Conservation (phyloP, 352 stramenopile species). For the Phytophthora sp. region DNA sequence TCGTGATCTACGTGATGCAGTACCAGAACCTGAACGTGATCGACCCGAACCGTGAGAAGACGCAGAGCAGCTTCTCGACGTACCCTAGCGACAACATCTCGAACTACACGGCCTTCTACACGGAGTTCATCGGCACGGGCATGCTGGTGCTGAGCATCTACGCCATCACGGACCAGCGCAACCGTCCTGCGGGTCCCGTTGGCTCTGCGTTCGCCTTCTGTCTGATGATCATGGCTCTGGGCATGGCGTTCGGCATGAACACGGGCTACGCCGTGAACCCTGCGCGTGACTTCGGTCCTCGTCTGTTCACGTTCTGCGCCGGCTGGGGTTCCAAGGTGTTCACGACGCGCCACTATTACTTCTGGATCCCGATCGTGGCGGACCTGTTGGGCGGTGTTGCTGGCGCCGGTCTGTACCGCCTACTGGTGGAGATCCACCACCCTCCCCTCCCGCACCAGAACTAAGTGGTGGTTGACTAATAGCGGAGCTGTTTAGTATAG, state of each 20-base stretch:
- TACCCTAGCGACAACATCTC: slow-evolving; percentile 46
- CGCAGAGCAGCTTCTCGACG: slow-evolving; percentile 44
- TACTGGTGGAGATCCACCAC: slow-evolving; percentile 53
- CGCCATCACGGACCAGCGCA: slow-evolving; percentile 51
- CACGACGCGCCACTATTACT: slow-evolving; percentile 47
- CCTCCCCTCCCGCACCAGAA: slow-evolving; percentile 5
- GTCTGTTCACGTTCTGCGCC: slow-evolving; percentile 35
- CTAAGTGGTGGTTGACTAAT: too few relatives aligned
- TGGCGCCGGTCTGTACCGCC: slow-evolving; percentile 34
- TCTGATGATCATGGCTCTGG: slow-evolving; percentile 54
- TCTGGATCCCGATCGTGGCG: slow-evolving; percentile 45
- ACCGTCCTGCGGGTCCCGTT: slow-evolving; percentile 39
- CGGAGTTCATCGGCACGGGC: slow-evolving; percentile 53
- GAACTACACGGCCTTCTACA: slow-evolving; percentile 57
- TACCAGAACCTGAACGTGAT: slow-evolving; percentile 50
- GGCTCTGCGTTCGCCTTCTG: slow-evolving; percentile 36
- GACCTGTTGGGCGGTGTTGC: slow-evolving; percentile 34
- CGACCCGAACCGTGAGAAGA: slow-evolving; percentile 47
- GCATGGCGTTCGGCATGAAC: slow-evolving; percentile 62
- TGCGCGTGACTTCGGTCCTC: slow-evolving; percentile 55
- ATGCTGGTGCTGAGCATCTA: slow-evolving; percentile 56
- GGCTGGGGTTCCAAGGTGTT: slow-evolving; percentile 56
- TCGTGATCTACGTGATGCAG: slow-evolving; percentile 51
- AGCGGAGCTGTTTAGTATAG: too few relatives aligned
- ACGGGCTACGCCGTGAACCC: slow-evolving; percentile 60